Base-by-base conservation (phyloP, 2,329 filamentous ascomycete species). In the Aspergillus sp. region DNA sequence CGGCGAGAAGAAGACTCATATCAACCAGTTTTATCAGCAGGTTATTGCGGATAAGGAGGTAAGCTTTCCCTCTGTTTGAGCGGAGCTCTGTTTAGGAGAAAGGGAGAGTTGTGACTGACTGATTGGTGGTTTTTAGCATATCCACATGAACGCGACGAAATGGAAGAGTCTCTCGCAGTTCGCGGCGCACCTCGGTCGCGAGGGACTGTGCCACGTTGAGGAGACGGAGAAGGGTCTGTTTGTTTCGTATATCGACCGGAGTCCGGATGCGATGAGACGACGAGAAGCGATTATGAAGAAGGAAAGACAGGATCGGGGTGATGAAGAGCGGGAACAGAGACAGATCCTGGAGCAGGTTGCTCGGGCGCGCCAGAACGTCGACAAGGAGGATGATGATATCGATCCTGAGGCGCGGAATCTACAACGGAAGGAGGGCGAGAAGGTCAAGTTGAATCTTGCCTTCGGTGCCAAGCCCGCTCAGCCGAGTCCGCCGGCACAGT, bases 1-100 rank as follows among this genome's bases (percentile, higher is more conserved):
- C 71, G 92, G 93, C 65, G 93, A 97, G 78, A 99, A 99, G 77
- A 86, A 88, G 70, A 88, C 98, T 1, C 86, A 93, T 38, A 87
- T 93, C 55, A 99, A 99, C 72, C 89, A 91, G 64, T 98, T 98
- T 76, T 99, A 99, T 78, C 92, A 98, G 75, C 89, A 93, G 72
- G 95, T 96, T 71, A 97, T 98, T 68, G 84, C 87, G 17, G 90
- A 94, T 68, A 93, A 93, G 76, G 85, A 92, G 71, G 68, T 72
- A 43, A 65, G 69, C 69, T 46, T 50, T 11, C 7, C 28, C 1
- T 13, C 7, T 43, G 9, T 49, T 17, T 56, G 25, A 4, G 25
- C 25, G 25, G 4, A 28, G 25, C 6, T 17, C 34, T 54, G 15
- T 8, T 46, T 34, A 17, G 38, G 7, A 22, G n/a, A 13, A n/a